phyloP scores from a whole-genome alignment of 768 basidiomycete species.

The Phylloporus rhodoxanthus region DNA sequence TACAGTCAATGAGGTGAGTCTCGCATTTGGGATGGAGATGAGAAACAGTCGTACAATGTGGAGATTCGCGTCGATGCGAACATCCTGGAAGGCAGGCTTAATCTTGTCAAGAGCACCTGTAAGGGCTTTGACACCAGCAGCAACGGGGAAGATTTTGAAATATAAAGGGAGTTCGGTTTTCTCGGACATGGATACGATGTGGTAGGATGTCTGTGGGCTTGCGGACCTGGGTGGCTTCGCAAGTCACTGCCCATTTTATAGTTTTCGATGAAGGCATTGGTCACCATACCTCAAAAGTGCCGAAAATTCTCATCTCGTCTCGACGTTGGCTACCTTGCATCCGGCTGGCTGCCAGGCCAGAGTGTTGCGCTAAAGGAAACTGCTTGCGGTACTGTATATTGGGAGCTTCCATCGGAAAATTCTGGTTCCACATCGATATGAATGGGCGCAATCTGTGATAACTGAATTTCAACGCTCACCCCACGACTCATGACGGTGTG shows the following conservation, averaged over 20 bases:
- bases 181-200: not conserved
- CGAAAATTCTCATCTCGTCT: not conserved
- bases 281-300: not conserved
- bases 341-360: not conserved
- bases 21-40: not conserved
- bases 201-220: not conserved
- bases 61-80: not conserved
- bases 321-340: not conserved
- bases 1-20: not conserved
- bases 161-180: too few species aligned
- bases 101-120: too few species aligned
- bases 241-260: not conserved
- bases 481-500: not conserved
- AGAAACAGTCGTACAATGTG: not conserved
- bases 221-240: not conserved
- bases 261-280: not conserved
- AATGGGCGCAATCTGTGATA: not conserved
- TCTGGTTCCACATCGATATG: not conserved
- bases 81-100: not conserved
- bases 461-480: not conserved
- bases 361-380: not conserved
- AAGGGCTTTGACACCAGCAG: too few species aligned
- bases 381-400: not conserved
- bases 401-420: not conserved
- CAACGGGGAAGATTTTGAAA: too few species aligned